A percentile compares a stretch with the other conserved stretches of the same genome.
Conservation (phyloP, 73 alveolate genomes). For the Durusdinium trenchii region DNA sequence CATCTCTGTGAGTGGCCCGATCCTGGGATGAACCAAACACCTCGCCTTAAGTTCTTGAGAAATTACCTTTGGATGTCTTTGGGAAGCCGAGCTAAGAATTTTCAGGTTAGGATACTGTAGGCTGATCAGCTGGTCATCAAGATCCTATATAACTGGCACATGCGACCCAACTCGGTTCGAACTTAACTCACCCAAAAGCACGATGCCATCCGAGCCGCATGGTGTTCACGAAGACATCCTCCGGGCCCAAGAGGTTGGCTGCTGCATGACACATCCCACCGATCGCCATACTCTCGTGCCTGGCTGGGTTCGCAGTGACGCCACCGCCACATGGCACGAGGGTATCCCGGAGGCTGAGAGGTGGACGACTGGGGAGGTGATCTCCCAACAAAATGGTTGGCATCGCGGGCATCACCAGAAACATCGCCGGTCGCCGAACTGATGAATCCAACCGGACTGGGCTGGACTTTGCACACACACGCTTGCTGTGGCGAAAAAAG, state of each 20-base stretch:
- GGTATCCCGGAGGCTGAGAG: background rate
- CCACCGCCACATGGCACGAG: background rate
- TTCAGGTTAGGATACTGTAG: too few species aligned
- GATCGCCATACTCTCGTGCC: conserved; percentile 95
- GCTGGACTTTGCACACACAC: too few species aligned
- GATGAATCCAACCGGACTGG: background rate
- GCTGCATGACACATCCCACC: conserved; percentile 95
- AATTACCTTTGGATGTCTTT: too few species aligned
- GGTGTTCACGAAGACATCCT: conserved; percentile 86
- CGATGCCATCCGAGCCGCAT: conserved; percentile 22
- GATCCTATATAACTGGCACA: too few species aligned
- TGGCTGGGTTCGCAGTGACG: background rate
- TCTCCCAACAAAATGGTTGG: background rate
- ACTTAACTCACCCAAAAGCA: too few species aligned
- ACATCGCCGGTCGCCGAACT: background rate
- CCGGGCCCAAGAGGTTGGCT: conserved; percentile 82
- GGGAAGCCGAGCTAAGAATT: too few species aligned
- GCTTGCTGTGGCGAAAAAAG: too few species aligned
- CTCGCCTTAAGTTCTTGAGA: too few species aligned
- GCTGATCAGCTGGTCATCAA: too few species aligned
- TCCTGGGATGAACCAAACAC: too few species aligned
- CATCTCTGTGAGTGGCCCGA: too few species aligned
- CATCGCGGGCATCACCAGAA: background rate
- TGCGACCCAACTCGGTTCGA: too few species aligned
- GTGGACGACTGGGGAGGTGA: background rate